Evolutionary conservation across 352 stramenopile species (phyloP), one percentile per base, ranked within the genome.

Genomic region (Globisporangium ultimum): DNA sequence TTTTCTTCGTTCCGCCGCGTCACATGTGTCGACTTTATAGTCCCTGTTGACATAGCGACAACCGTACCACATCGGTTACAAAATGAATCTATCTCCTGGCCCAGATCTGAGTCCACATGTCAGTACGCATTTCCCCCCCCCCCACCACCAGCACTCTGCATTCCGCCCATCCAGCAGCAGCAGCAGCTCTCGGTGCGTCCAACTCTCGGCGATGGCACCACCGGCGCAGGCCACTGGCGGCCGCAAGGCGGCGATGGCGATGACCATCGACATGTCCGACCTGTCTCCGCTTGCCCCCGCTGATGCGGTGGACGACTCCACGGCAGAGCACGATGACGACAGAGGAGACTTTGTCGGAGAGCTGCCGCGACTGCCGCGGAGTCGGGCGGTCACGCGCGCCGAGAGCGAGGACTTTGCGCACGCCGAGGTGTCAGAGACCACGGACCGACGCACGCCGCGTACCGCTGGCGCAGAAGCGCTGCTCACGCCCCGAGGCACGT

Each of bases 401-500:
- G 80, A 90, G 61, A 77, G 61, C 9, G 80, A 85, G 55, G 80
- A 90, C 70, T 90, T 90, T 43, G 80, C 76, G 15, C 67, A 70
- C 15, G 78, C 80, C 11, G 61, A 77, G 58, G 66, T 58, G 28
- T 20, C 74, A 65, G 22, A 66, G 63, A 59, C 18, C 13, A 45
- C 21, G 17, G 48, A 46, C 20, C 42, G 41, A 28, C 48, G 49
- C 5, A 47, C 43, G 22, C 24, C 20, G 0, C 15, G 32, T 20
- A 34, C 52, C 20, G 53, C 21, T 28, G 48, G 38, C 10, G 28
- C 46, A 22, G 41, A 28, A 51, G 61, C 52, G 59, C 45, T 41
- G 40, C 47, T 20, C 18, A 61, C 55, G 36, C 63, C 55, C 12
- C 51, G 61, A 17, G 55, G 68, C n/a, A 51, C 48, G n/a, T 72